Evolutionary conservation across 768 basidiomycete species (phyloP).

Genomic region (Hygrophorus pudorinus): DNA sequence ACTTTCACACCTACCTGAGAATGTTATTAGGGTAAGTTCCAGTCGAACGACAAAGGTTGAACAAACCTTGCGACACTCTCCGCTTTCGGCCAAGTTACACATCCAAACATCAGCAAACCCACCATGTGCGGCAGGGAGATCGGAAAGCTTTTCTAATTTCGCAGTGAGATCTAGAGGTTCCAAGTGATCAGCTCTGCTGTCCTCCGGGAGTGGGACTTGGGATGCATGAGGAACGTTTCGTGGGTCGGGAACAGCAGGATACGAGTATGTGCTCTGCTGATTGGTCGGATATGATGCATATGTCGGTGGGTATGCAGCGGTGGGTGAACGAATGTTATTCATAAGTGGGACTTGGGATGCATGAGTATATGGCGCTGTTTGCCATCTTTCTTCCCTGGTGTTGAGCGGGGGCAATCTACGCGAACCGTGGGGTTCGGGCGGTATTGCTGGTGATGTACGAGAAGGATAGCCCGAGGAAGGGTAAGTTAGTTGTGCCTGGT

Average conservation of each 20-base stretch:
- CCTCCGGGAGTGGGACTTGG: too few relatives aligned
- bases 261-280: constrained; percentile 32
- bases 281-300: constrained; percentile 40
- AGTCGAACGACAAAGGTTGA: too few relatives aligned
- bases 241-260: constrained; percentile 17
- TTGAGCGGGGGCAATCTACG: constrained; percentile 46
- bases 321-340: constrained; percentile 48
- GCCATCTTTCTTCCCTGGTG: constrained; percentile 38
- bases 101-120: too few relatives aligned
- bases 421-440: constrained; percentile 38
- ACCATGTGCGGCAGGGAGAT: too few relatives aligned
- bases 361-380: constrained; percentile 27
- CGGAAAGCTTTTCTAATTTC: too few relatives aligned
- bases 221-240: constrained; percentile 17
- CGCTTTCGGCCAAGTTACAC: too few relatives aligned
- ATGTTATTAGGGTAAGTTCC: too few relatives aligned
- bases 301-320: constrained; percentile 47
- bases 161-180: too few relatives aligned
- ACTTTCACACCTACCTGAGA: too few relatives aligned
- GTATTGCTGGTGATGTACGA: constrained; percentile 38
- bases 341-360: constrained; percentile 25
- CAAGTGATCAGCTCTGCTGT: too few relatives aligned
- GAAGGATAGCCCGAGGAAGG: constrained; percentile 36
- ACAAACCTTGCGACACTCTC: too few relatives aligned
- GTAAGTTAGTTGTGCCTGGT: constrained; percentile 29